Base-by-base conservation (phyloP, 306 rosid genomes). In the Vicia villosa region DNA sequence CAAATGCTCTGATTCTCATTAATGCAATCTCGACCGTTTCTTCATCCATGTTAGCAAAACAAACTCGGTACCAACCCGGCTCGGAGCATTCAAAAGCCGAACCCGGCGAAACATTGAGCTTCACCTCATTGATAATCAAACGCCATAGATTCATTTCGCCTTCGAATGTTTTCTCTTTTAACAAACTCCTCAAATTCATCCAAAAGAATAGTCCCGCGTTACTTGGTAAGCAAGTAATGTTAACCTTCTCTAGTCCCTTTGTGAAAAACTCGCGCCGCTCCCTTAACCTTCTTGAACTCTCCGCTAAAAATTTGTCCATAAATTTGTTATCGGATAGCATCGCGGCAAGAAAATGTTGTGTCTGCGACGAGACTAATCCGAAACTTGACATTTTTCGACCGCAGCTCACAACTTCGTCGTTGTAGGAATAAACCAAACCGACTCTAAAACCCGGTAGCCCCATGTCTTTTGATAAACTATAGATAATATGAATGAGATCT, bases 31-130 rank as follows among this genome's bases (percentile, higher is more conserved):
- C 79, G 9, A 94, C 84, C 0, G 92, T 94, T 3, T 83, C 81
- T 7, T 88, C 80, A 47, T 94, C 97, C 95, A 91, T 88, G 70
- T 94, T 94, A 0, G 97, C 97, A 17, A 94, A 90, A 65, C 98
- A 94, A 47, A 90, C 98, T 79, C 98, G 73, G 42, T 66, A 94
- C 98, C 98, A 94, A 24, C 98, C 98, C 0, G 97, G 96, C 64
- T 94, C 98, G 0, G 72, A 56, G 62, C 97, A 91, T 0, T 76
- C 66, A 65, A 88, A 94, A 4, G 96, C 79, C 1, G 96, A 88
- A 0, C 98, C 98, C 0, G 98, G 98, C 0, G 97, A 94, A 1
- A 90, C 95, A 40, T 94, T 91, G 32, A 90, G 88, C 74, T 86
- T 91, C 72, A 88, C 97, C 8, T 94, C 85, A 5, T 87, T 69